Percentiles rank a stretch among this genome's conserved stretches.
These are phyloP conservation scores for Davidsoniella neocaledoniae DNA, from an alignment of 2,329 filamentous ascomycete species.

Conservation along the genomic window DNA sequence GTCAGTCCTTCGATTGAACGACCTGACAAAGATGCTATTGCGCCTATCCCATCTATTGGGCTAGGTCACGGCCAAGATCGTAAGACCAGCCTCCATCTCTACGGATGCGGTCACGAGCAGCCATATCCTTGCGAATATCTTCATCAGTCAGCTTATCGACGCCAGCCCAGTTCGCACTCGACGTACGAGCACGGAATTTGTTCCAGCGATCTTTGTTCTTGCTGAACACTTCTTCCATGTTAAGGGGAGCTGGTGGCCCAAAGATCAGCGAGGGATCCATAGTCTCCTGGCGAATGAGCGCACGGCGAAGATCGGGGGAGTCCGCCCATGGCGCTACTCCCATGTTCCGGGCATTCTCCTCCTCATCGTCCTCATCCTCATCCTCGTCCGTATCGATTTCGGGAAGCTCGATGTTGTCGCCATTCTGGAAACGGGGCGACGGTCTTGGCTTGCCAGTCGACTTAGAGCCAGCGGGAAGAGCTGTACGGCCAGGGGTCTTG, in stretches of 20 bases:
- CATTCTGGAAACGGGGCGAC: constrained; percentile 74
- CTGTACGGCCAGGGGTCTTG: constrained; percentile 51
- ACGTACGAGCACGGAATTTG: constrained; percentile 80
- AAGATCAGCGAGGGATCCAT: constrained; percentile 77
- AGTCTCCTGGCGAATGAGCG: constrained; percentile 66
- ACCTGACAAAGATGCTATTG: neutral
- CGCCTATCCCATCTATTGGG: constrained; percentile 15
- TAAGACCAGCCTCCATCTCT: constrained; percentile 78
- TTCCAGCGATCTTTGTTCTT: constrained; percentile 73
- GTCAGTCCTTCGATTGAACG: neutral
- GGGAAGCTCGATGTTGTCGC: constrained; percentile 78
- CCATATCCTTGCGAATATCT: constrained; percentile 65
- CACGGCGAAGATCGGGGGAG: constrained; percentile 60
- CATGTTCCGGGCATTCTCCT: constrained; percentile 18
- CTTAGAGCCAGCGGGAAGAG: constrained; percentile 27
- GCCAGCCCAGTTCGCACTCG: constrained; percentile 85
- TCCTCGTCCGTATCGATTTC: constrained; percentile 94
- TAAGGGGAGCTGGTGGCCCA: constrained; percentile 69
- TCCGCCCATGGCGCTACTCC: constrained; percentile 56
- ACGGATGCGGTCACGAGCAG: constrained; percentile 61
- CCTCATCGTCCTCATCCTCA: constrained; percentile 52
- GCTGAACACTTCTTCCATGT: constrained; percentile 93
- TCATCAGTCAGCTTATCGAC: constrained; percentile 72
- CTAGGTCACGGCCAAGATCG: constrained; percentile 34
- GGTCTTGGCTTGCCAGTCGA: constrained; percentile 46